Evolutionary conservation across 2,329 filamentous ascomycete genomes (phyloP), one percentile per base, ranked within the genome.

Genomic region (Hymenoscyphus infarciens): DNA sequence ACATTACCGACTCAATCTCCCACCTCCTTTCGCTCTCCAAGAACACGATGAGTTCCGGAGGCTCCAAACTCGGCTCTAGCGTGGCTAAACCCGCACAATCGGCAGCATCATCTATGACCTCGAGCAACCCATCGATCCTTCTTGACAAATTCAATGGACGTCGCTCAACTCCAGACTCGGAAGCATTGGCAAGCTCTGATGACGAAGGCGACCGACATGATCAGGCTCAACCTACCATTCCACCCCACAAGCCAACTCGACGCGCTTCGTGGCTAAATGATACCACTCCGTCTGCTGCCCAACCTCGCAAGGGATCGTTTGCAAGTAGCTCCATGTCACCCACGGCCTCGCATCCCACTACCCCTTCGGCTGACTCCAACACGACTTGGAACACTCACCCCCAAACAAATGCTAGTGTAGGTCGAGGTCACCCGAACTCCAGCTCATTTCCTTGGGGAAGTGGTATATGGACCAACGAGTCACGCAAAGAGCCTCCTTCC

Each of bases 131-230:
- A 63, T 85, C 86, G 45, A 79, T 88, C 45, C 78, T 91, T 56
- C 81, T 91, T 38, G 91, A 94, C 58, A 95, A 92, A 75, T 81
- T 89, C 57, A 89, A 90, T 71, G 83, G 87, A 61, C 86, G 93
- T 70, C 89, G 90, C 60, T 92, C 92, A 7, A 97, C 94, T 1
- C 94, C 94, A 25, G 95, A 98, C 74, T 97, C 93, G 3, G 94
- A 98, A 74, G 94, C 91, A 59, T 80, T 98, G 64, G 92, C 90
- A 59, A 98, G 94, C 68, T 97, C 93, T 13, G 95, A 98, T 75
- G 95, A 98, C 75, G 95, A 99, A 76, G 83, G 81, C 62, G 90
- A 97, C 64, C 81, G 81, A 54, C 80, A 84, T 68, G 84, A 83
- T 62, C 75, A 73, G 71, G 77, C 77, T 66, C 81, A 81, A 70